phyloP scores from a whole-genome alignment of 768 basidiomycete species.

The Mycena sanguinolenta region DNA sequence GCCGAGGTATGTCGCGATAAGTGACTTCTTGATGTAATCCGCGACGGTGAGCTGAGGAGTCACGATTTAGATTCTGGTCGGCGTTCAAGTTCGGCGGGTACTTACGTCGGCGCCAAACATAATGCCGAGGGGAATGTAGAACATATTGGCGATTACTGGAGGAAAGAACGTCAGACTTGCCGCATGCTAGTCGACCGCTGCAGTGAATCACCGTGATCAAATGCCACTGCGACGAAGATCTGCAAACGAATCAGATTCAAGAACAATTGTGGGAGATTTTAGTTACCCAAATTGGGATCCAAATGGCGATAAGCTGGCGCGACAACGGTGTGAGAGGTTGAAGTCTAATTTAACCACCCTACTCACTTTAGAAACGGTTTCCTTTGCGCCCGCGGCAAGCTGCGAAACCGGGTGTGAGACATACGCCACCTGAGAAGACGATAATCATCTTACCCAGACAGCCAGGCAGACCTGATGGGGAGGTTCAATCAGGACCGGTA shows the following conservation, averaged over 20 bases:
- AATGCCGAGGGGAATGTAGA: slow-evolving; percentile 76
- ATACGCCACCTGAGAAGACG: not conserved
- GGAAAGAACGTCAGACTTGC: too few relatives aligned
- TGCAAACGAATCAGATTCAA: not conserved
- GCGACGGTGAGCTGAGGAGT: slow-evolving; percentile 61
- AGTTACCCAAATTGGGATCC: slow-evolving; percentile 78
- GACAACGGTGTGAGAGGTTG: not conserved
- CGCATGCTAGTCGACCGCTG: not conserved
- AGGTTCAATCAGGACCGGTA: not conserved
- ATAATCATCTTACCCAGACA: slow-evolving; percentile 70
- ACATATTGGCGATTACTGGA: slow-evolving; percentile 83
- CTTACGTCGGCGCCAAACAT: slow-evolving; percentile 78
- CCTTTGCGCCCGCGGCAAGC: slow-evolving; percentile 81
- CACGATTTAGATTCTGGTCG: slow-evolving; percentile 17
- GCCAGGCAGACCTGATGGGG: slow-evolving; percentile 62
- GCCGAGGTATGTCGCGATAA: slow-evolving; percentile 75
- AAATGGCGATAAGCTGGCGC: slow-evolving; percentile 67
- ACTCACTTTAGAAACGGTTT: too few relatives aligned
- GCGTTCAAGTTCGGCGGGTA: slow-evolving; percentile 12
- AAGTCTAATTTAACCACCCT: not conserved
- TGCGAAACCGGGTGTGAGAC: slow-evolving; percentile 41
- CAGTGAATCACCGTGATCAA: slow-evolving; percentile 70
- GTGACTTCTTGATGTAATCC: slow-evolving; percentile 78
- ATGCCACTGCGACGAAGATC: slow-evolving; percentile 77
- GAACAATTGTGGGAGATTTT: not conserved